phyloP scores from a whole-genome alignment of 169 alveolate species.

The Cryptosporidium muris region DNA sequence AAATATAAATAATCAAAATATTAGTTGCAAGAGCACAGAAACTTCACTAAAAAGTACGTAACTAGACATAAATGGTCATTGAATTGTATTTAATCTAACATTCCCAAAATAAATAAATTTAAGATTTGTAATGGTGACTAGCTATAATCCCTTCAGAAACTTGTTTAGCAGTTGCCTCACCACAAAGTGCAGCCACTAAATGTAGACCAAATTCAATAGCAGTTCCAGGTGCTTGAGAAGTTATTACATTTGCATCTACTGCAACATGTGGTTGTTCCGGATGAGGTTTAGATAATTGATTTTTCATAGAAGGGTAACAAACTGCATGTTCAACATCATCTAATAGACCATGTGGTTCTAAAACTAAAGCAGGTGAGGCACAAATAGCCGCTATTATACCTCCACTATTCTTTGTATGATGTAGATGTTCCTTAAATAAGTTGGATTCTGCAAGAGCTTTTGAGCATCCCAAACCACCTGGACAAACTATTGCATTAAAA shows the following conservation, averaged over 20 bases:
- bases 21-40: too few relatives aligned
- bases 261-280: conserved; percentile 58
- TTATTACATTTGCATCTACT: conserved; percentile 70
- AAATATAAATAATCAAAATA: too few relatives aligned
- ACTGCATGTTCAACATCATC: conserved; percentile 76
- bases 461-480: conserved; percentile 85
- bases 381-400: conserved; percentile 86
- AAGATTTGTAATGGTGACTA: background rate
- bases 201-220: conserved; percentile 65
- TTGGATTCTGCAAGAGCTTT: conserved; percentile 52
- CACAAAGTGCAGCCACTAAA: conserved; percentile 65
- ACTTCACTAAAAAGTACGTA: too few relatives aligned
- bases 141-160: conserved; percentile 43
- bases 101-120: background rate
- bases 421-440: conserved; percentile 67
- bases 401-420: conserved; percentile 76
- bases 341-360: conserved; percentile 83
- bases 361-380: conserved; percentile 85
- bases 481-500: conserved; percentile 80
- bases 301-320: conserved; percentile 69
- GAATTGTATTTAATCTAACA: too few relatives aligned
- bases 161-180: conserved; percentile 7
- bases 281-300: conserved; percentile 49
- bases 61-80: too few relatives aligned
- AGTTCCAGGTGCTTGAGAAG: conserved; percentile 78